phyloP scores from a whole-genome alignment of 116 monocot species.

The Phalaenopsis hybrid region DNA sequence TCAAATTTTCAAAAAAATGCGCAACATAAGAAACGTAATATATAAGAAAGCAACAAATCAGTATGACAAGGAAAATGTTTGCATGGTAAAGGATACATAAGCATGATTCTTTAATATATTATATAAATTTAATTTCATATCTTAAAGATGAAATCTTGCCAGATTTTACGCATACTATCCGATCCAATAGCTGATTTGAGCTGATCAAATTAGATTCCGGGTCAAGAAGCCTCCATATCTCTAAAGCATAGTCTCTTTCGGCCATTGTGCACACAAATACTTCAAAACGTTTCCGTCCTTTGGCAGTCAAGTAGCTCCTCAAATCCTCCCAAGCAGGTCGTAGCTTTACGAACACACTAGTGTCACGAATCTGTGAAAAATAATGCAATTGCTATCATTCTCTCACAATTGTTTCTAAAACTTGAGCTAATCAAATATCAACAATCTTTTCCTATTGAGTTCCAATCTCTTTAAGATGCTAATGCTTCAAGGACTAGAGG shows the following conservation, averaged over 20 bases:
- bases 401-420: neutral
- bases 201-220: conserved; percentile 74
- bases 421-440: neutral
- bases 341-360: conserved; percentile 88
- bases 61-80: neutral
- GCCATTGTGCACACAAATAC: conserved; percentile 99
- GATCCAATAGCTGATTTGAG: conserved; percentile 54
- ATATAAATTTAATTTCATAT: neutral
- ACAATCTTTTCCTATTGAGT: neutral
- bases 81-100: neutral
- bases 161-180: conserved; percentile 87
- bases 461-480: neutral
- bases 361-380: conserved; percentile 70
- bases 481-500: neutral
- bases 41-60: neutral
- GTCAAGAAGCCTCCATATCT: conserved; percentile 99
- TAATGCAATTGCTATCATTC: conserved; percentile 5
- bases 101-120: conserved; percentile 4
- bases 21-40: neutral
- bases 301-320: conserved; percentile 86
- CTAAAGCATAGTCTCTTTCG: conserved; percentile 93
- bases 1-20: neutral
- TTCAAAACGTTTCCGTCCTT: conserved; percentile 93
- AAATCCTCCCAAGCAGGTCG: conserved; percentile 96
- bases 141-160: conserved; percentile 36